A percentile compares a stretch with the other conserved stretches of the same genome.
Evolutionary conservation across 768 basidiomycete genomes (phyloP).

Genomic region (Leucosporidium yakuticum): DNA sequence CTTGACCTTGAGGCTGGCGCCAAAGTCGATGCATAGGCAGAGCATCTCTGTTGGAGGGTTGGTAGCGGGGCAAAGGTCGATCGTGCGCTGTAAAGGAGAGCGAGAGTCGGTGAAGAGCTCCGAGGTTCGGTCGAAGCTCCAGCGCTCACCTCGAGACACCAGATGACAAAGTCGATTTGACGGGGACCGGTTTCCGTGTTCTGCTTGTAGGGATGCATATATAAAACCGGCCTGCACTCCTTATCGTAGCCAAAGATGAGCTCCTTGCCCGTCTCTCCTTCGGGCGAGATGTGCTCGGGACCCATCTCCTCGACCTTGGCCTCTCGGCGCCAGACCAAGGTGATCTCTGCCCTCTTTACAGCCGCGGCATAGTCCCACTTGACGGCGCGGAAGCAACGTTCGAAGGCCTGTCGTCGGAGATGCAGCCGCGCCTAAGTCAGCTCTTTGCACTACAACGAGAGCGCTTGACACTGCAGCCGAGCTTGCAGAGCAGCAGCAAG

Average conservation of each 20-base stretch:
- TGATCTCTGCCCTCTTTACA: slow-evolving; percentile 63
- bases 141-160: slow-evolving; percentile 58
- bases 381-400: slow-evolving; percentile 67
- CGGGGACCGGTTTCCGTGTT: slow-evolving; percentile 59
- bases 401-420: slow-evolving; percentile 42
- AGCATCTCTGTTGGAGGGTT: slow-evolving; percentile 30
- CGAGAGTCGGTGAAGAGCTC: background rate
- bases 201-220: slow-evolving; percentile 56
- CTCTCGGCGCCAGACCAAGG: slow-evolving; percentile 72
- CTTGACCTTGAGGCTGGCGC: slow-evolving; percentile 28
- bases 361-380: slow-evolving; percentile 60
- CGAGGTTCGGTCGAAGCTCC: background rate
- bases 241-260: slow-evolving; percentile 70
- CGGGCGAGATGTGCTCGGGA: slow-evolving; percentile 62
- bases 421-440: background rate
- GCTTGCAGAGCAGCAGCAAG: background rate
- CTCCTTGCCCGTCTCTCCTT: slow-evolving; percentile 75
- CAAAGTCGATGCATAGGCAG: slow-evolving; percentile 39
- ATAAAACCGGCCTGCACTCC: slow-evolving; percentile 42
- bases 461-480: background rate
- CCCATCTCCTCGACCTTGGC: slow-evolving; percentile 62
- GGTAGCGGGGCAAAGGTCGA: slow-evolving; percentile 30
- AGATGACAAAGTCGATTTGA: slow-evolving; percentile 65
- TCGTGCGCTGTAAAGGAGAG: slow-evolving; percentile 14
- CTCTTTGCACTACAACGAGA: background rate